Evolutionary conservation across 345 rosid species (phyloP).

Genomic region (Triadica sebifera): DNA sequence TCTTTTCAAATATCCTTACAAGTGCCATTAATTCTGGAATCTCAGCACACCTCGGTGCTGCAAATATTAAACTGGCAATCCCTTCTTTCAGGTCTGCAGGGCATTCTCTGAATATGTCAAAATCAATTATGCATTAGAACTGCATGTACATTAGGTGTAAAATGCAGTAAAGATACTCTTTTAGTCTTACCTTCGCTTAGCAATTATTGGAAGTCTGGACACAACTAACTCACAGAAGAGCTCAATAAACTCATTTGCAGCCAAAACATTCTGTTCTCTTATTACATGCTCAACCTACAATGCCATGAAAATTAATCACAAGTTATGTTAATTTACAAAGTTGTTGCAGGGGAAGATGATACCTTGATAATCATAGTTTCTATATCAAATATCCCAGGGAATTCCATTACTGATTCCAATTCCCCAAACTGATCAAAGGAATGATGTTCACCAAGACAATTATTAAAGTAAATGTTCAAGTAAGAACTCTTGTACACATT

Average conservation of each 20-base stretch:
- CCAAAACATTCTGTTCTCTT: slow-evolving; percentile 80
- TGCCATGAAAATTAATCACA: slow-evolving; percentile 9
- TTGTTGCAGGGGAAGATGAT: slow-evolving; percentile 77
- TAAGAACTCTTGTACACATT: too few species aligned
- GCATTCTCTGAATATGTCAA: slow-evolving; percentile 58
- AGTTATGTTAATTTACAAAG: slow-evolving; percentile 20
- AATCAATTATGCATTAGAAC: neutral
- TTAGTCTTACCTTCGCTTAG: slow-evolving; percentile 57
- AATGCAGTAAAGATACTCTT: neutral
- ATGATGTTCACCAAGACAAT: too few species aligned
- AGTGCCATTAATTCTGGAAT: slow-evolving; percentile 74
- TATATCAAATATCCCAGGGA: neutral
- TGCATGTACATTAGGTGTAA: neutral
- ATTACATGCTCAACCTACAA: slow-evolving; percentile 91
- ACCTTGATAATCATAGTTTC: slow-evolving; percentile 29
- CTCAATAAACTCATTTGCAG: slow-evolving; percentile 88
- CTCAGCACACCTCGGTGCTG: slow-evolving; percentile 90
- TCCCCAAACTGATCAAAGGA: too few species aligned
- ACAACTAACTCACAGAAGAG: slow-evolving; percentile 91
- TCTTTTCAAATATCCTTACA: slow-evolving; percentile 64
- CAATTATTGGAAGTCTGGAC: slow-evolving; percentile 69
- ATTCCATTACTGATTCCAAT: neutral
- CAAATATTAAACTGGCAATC: slow-evolving; percentile 79
- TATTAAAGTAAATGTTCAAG: too few species aligned
- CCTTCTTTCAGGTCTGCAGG: slow-evolving; percentile 95